These are phyloP conservation scores for Parachaetomium inaequale DNA, from an alignment of 495 filamentous ascomycete species.

Conservation along the genomic window DNA sequence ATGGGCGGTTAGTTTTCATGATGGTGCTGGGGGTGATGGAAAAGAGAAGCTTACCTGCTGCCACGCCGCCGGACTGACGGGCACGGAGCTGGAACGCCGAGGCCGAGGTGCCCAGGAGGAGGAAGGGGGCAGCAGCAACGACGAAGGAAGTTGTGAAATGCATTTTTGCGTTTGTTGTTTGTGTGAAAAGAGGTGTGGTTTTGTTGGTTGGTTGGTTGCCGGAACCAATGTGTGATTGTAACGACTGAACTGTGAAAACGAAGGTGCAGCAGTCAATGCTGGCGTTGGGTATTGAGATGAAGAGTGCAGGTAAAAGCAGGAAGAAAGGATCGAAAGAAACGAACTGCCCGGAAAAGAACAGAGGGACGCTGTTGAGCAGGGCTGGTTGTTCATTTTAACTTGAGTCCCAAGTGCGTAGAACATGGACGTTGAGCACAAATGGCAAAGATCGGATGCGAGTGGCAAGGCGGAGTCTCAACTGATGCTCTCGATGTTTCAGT, in stretches of 20 bases:
- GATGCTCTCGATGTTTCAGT: not conserved
- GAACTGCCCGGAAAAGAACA: not conserved
- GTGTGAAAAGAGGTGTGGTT: not conserved
- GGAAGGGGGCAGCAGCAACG: not conserved
- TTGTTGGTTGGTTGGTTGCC: not conserved
- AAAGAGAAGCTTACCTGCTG: not conserved
- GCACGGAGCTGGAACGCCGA: not conserved
- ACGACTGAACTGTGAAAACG: not conserved
- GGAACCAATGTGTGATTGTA: not conserved
- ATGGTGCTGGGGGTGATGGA: not conserved
- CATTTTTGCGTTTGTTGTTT: constrained; percentile 1
- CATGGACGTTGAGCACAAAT: not conserved
- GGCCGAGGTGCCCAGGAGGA: not conserved
- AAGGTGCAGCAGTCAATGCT: constrained; percentile 12
- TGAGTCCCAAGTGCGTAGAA: not conserved
- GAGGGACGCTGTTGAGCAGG: not conserved
- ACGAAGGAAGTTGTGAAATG: constrained; percentile 9
- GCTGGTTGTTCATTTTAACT: not conserved
- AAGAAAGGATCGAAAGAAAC: not conserved
- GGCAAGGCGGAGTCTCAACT: not conserved
- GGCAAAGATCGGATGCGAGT: not conserved
- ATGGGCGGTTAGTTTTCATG: not conserved
- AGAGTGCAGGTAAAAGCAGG: not conserved
- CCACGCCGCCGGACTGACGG: not conserved
- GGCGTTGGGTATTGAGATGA: not conserved